phyloP scores from a whole-genome alignment of 2,329 filamentous ascomycete genomes.

The Trichoderma koningiopsis region DNA sequence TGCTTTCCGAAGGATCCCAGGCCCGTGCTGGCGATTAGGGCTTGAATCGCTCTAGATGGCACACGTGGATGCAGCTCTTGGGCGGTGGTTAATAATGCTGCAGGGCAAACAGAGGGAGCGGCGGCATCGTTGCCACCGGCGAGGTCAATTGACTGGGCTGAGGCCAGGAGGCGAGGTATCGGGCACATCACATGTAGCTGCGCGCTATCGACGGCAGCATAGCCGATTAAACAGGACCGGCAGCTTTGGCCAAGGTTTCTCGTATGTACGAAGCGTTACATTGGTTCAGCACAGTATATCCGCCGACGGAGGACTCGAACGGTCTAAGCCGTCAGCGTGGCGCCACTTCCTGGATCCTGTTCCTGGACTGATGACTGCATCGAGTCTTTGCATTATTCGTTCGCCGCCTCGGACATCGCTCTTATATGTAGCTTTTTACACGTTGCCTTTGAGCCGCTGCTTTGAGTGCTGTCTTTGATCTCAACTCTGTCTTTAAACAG shows the following conservation, averaged over 20 bases:
- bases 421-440: neutral
- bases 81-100: neutral
- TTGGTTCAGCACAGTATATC: slow-evolving; percentile 3
- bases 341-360: neutral
- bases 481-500: too few species aligned
- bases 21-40: neutral
- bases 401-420: neutral
- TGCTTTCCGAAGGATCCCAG: neutral
- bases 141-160: neutral
- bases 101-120: neutral
- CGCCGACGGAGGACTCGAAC: neutral
- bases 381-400: neutral
- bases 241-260: neutral
- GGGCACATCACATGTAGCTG: neutral
- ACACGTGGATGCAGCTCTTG: neutral
- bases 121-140: neutral
- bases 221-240: neutral
- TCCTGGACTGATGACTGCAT: neutral
- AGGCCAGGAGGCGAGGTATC: neutral
- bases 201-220: neutral
- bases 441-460: neutral
- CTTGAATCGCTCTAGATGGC: neutral
- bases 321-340: neutral
- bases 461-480: too few species aligned
- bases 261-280: slow-evolving; percentile 2